Evolutionary conservation across 345 rosid genomes (phyloP).

Genomic region (Alliaria petiolata): DNA sequence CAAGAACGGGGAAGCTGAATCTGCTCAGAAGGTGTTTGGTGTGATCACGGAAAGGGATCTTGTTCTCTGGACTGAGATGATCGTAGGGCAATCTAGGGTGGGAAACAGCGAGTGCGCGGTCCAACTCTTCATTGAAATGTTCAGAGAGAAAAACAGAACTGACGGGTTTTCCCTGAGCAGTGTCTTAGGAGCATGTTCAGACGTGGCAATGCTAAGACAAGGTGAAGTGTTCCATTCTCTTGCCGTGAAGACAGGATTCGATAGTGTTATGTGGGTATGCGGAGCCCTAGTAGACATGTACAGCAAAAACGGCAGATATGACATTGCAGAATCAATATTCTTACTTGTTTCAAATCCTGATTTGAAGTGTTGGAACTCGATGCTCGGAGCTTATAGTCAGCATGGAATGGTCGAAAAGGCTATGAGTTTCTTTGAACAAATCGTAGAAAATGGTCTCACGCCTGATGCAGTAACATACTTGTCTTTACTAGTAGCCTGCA

Average conservation of each 20-base stretch:
- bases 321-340: constrained; percentile 53
- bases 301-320: constrained; percentile 61
- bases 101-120: constrained; percentile 59
- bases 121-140: constrained; percentile 50
- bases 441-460: constrained; percentile 34
- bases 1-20: constrained; percentile 46
- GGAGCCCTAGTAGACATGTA: constrained; percentile 86
- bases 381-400: constrained; percentile 73
- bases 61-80: constrained; percentile 93
- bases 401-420: constrained; percentile 74
- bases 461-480: constrained; percentile 79
- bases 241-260: constrained; percentile 53
- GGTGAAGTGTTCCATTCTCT: constrained; percentile 74
- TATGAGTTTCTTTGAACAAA: constrained; percentile 40
- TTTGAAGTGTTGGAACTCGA: constrained; percentile 84
- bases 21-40: constrained; percentile 50
- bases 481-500: constrained; percentile 72
- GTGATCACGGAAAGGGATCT: constrained; percentile 51
- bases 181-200: constrained; percentile 75
- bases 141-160: constrained; percentile 40
- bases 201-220: constrained; percentile 56
- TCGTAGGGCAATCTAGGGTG: constrained; percentile 62
- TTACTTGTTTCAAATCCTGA: constrained; percentile 48
- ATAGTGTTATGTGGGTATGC: constrained; percentile 48
- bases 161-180: constrained; percentile 78